Evolutionary conservation across 2,329 filamentous ascomycete species (phyloP).

Genomic region (Fusarium pseudograminearum): DNA sequence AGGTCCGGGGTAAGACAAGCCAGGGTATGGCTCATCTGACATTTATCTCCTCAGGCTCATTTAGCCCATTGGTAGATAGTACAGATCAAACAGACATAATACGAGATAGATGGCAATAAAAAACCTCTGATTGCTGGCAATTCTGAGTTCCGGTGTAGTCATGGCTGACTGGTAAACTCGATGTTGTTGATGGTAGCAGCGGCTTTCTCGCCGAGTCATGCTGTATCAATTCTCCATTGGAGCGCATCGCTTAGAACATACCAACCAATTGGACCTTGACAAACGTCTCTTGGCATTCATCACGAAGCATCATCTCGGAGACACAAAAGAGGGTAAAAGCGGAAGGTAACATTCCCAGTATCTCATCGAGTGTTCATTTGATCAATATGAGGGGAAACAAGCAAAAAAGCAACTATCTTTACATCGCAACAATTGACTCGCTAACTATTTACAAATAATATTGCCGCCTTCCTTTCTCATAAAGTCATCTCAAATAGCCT

Average conservation of each 20-base stretch:
- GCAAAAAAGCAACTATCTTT: not conserved
- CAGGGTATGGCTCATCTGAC: not conserved
- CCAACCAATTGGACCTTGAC: not conserved
- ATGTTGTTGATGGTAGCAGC: too few relatives aligned
- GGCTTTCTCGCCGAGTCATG: not conserved
- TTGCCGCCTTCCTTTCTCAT: too few relatives aligned
- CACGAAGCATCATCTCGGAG: not conserved
- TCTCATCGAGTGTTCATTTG: not conserved
- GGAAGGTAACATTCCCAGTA: not conserved
- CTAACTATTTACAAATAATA: not conserved
- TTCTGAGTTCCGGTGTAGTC: not conserved
- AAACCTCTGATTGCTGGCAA: not conserved
- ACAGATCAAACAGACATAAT: rapidly evolving
- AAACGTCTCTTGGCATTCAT: not conserved
- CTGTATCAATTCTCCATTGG: not conserved
- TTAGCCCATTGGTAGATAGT: not conserved
- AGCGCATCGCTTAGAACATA: not conserved
- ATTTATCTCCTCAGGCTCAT: not conserved
- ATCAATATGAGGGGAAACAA: not conserved
- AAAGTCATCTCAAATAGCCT: constrained; percentile 2
- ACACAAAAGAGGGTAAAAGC: not conserved
- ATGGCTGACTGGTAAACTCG: not conserved
- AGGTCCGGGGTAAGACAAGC: not conserved
- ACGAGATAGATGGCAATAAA: not conserved
- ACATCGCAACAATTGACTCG: not conserved